A percentile compares a stretch with the other conserved stretches of the same genome.
phyloP scores from a whole-genome alignment of 805 yeast species.

The Torulaspora quercuum region DNA sequence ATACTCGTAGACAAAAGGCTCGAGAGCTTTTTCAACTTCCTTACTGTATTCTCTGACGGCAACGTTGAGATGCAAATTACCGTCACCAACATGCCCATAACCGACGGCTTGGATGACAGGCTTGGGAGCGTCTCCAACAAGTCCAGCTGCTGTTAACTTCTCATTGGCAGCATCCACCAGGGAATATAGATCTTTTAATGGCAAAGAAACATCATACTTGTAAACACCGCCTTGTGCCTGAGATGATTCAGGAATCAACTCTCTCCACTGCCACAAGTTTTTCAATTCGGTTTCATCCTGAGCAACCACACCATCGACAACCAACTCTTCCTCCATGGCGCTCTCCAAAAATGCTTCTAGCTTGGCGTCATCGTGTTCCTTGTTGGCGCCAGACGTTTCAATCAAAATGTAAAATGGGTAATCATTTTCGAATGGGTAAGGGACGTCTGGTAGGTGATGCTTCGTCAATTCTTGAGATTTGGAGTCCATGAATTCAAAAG shows the following conservation, averaged over 20 bases:
- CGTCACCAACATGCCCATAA: constrained; percentile 98
- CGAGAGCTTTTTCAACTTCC: constrained; percentile 73
- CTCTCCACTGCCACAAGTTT: constrained; percentile 94
- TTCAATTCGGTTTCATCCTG: constrained; percentile 87
- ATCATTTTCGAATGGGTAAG: constrained; percentile 76
- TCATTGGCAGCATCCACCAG: constrained; percentile 75
- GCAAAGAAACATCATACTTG: constrained; percentile 93
- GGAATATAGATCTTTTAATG: constrained; percentile 74
- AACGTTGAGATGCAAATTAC: constrained; percentile 90
- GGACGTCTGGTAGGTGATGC: constrained; percentile 50
- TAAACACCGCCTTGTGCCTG: constrained; percentile 89
- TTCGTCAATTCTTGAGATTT: constrained; percentile 64
- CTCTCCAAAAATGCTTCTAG: constrained; percentile 78
- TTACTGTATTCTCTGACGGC: constrained; percentile 81
- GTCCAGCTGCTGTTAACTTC: constrained; percentile 51
- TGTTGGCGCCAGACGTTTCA: constrained; percentile 94
- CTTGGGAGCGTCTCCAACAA: constrained; percentile 51
- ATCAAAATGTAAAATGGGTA: constrained; percentile 88
- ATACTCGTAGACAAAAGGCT: constrained; percentile 95
- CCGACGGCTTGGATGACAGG: constrained; percentile 92
- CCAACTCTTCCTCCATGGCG: constrained; percentile 78
- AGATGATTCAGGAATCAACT: constrained; percentile 84
- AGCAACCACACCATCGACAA: constrained; percentile 92
- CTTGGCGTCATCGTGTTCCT: constrained; percentile 90
- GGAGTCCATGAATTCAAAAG: constrained; percentile 90